These are phyloP conservation scores for Hirsutella minnesotensis DNA, from an alignment of 2,329 filamentous ascomycete species.

Conservation along the genomic window DNA sequence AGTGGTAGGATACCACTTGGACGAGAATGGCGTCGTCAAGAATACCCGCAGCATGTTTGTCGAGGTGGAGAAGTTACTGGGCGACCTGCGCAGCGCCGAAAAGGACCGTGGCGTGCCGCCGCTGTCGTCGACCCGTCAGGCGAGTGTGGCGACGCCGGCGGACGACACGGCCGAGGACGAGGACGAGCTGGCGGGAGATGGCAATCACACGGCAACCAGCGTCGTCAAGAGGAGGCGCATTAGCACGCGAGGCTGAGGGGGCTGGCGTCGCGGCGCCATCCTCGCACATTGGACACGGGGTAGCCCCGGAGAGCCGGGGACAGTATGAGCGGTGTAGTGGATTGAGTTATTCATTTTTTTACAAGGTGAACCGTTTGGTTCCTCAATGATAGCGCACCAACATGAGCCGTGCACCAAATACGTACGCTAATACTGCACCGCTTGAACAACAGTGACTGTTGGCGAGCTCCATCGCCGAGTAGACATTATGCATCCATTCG, in stretches of 20 bases:
- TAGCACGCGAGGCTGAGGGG: conserved; percentile 18
- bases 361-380: too few relatives aligned
- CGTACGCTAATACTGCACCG: too few relatives aligned
- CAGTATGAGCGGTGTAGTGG: too few relatives aligned
- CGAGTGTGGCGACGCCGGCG: conserved; percentile 27
- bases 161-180: conserved; percentile 38
- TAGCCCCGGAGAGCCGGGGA: too few relatives aligned
- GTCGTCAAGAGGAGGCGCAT: conserved; percentile 24
- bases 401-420: too few relatives aligned
- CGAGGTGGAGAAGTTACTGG: conserved; percentile 70
- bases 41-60: conserved; percentile 84
- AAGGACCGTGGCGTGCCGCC: conserved; percentile 31
- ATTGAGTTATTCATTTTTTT: too few relatives aligned
- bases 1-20: conserved; percentile 50
- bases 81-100: conserved; percentile 65
- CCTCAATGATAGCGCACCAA: too few relatives aligned
- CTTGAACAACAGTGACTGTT: too few relatives aligned
- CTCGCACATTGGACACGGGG: too few relatives aligned
- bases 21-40: conserved; percentile 78
- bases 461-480: too few relatives aligned
- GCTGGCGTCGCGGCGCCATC: background rate
- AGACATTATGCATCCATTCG: too few relatives aligned
- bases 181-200: conserved; percentile 33
- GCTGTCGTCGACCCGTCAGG: conserved; percentile 19
- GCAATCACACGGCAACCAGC: conserved; percentile 15